Conservation (phyloP, 352 stramenopile genomes). For the Thraustochytrium sp. region DNA sequence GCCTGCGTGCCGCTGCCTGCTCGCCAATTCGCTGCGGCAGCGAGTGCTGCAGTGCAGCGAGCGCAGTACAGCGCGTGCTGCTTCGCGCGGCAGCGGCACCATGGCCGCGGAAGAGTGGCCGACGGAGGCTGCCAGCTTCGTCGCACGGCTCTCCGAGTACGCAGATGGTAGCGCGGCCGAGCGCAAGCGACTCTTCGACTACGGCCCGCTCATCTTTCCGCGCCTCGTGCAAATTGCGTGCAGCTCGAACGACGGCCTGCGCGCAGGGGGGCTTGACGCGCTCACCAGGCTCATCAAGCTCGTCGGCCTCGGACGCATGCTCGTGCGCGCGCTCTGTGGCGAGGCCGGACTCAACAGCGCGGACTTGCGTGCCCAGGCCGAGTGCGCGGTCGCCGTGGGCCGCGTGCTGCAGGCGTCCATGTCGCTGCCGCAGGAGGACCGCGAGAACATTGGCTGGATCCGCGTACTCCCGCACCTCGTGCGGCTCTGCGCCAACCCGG, state of each 20-base stretch:
- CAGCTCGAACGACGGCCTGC: neutral
- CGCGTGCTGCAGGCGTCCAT: slow-evolving; percentile 15
- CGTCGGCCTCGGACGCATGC: slow-evolving; percentile 9
- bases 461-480: slow-evolving; percentile 5
- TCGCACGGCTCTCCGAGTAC: neutral
- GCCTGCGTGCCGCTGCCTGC: no score
- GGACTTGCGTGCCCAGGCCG: neutral
- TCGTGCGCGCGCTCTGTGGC: slow-evolving; percentile 16
- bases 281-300: neutral
- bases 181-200: slow-evolving; percentile 17
- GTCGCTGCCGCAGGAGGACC: neutral
- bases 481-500: neutral
- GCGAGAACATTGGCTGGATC: slow-evolving; percentile 27
- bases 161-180: neutral
- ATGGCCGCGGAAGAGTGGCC: slow-evolving; percentile 1
- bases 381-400: slow-evolving; percentile 14
- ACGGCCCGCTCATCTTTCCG: slow-evolving; percentile 29
- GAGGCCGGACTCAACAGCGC: neutral
- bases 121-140: neutral
- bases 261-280: slow-evolving; percentile 12
- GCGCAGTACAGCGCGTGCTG: no score
- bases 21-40: no score
- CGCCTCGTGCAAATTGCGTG: neutral
- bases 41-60: no score
- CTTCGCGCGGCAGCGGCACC: no score